Conservation (phyloP, 805 yeast genomes). For the Pachysolen tannophilus region DNA sequence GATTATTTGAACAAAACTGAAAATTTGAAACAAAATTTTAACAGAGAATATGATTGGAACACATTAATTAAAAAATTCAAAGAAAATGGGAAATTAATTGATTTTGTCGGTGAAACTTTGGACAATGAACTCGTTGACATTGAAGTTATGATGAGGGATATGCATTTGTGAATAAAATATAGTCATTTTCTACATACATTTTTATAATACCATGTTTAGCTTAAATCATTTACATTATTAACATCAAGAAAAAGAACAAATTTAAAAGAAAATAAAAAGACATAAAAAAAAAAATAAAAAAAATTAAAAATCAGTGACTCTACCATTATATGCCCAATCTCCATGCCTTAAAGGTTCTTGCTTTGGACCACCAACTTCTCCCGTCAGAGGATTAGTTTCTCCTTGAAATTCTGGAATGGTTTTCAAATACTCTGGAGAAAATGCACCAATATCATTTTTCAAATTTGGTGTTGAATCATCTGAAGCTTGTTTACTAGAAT, state of each 20-base stretch:
- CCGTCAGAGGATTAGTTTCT: conserved; percentile 84
- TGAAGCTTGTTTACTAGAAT: conserved; percentile 15
- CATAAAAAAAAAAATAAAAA: too few species aligned
- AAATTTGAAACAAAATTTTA: not conserved
- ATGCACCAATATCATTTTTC: conserved; percentile 49
- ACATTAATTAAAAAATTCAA: conserved; percentile 22
- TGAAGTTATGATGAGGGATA: not conserved
- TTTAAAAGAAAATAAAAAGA: too few species aligned
- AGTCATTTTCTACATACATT: too few species aligned
- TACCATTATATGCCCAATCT: conserved; percentile 92
- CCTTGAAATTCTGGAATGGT: conserved; percentile 96
- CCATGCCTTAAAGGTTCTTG: conserved; percentile 91
- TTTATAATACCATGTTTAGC: too few species aligned
- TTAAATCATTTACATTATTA: too few species aligned
- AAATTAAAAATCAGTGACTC: conserved; percentile 92
- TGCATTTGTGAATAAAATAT: not conserved
- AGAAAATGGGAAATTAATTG: conserved; percentile 23
- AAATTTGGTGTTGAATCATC: conserved; percentile 12
- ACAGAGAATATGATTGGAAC: conserved; percentile 20
- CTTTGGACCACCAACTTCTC: conserved; percentile 95
- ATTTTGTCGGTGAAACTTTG: conserved; percentile 4
- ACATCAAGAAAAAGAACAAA: too few species aligned
- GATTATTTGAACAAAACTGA: too few species aligned
- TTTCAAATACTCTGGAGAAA: conserved; percentile 63
- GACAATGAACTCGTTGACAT: conserved; percentile 2